A percentile compares a stretch with the other conserved stretches of the same genome.
phyloP scores from a whole-genome alignment of 2,329 filamentous ascomycete species.

The Alternaria panax region DNA sequence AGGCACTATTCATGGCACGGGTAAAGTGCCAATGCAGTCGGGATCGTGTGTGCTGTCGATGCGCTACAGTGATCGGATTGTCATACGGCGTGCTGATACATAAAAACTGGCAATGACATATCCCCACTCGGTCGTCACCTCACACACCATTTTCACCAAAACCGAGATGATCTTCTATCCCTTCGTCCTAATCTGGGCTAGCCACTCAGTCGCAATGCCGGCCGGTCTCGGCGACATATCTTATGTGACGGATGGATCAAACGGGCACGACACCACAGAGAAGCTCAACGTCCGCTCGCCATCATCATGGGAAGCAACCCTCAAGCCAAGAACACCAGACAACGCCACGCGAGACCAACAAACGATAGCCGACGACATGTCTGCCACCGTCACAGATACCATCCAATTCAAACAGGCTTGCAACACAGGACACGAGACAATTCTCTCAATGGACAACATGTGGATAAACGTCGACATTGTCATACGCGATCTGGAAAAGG shows the following conservation, averaged over 20 bases:
- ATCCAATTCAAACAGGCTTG: neutral
- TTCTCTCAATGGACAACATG: neutral
- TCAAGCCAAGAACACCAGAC: neutral
- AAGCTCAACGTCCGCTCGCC: neutral
- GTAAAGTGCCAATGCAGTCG: neutral
- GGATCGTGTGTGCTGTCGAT: no score
- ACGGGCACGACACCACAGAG: neutral
- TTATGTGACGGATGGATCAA: neutral
- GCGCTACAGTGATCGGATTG: neutral
- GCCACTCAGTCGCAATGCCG: neutral
- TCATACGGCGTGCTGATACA: neutral
- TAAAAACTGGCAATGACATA: neutral
- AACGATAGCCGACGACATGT: neutral
- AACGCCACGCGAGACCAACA: neutral
- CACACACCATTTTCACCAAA: neutral
- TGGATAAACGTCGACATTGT: neutral
- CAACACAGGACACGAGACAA: neutral
- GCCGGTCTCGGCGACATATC: neutral
- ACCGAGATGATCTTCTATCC: neutral
- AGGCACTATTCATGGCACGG: neutral
- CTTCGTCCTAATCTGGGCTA: neutral
- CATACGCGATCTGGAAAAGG: neutral
- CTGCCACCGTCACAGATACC: neutral
- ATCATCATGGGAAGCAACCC: neutral
- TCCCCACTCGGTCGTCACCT: neutral